A percentile compares a stretch with the other conserved stretches of the same genome.
Conservation (phyloP, 345 rosid genomes). For the Arabis hirsuta region DNA sequence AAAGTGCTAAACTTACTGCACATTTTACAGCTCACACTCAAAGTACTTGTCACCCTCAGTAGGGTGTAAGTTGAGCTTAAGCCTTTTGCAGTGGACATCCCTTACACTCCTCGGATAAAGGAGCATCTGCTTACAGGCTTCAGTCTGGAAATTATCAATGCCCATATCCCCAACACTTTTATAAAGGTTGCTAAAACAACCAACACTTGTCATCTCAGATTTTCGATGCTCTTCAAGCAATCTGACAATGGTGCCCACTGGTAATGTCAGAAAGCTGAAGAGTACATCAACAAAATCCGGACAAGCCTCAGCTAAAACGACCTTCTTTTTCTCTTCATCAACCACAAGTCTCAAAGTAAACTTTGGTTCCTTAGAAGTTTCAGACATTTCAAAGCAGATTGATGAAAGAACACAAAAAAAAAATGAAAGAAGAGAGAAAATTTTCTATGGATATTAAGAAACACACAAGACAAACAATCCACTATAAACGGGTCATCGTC, state of each 20-base stretch:
- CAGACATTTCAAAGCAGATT: no score
- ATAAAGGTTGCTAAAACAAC: slow-evolving; percentile 33
- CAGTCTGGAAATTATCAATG: background rate
- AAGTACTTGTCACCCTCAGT: slow-evolving; percentile 18
- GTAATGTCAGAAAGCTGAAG: slow-evolving; percentile 19
- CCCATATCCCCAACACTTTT: slow-evolving; percentile 26
- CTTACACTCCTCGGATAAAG: slow-evolving; percentile 21
- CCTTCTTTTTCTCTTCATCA: no score
- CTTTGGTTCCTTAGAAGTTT: no score
- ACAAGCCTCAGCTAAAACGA: background rate
- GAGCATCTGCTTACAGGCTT: slow-evolving; percentile 17
- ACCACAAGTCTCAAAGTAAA: no score
- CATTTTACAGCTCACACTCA: background rate
- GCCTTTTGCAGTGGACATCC: slow-evolving; percentile 5
- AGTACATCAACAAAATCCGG: slow-evolving; percentile 9
- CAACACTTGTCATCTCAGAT: background rate
- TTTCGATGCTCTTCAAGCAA: slow-evolving; percentile 17
- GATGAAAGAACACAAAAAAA: no score
- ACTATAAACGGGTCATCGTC: background rate
- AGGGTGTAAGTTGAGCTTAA: slow-evolving; percentile 30
- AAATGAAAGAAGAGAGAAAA: no score
- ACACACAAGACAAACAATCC: background rate
- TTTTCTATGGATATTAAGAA: no score
- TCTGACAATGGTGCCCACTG: slow-evolving; percentile 32
- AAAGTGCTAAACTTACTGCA: background rate